These are phyloP conservation scores for Gossypium herbaceum DNA, from an alignment of 345 rosid species.

Conservation along the genomic window DNA sequence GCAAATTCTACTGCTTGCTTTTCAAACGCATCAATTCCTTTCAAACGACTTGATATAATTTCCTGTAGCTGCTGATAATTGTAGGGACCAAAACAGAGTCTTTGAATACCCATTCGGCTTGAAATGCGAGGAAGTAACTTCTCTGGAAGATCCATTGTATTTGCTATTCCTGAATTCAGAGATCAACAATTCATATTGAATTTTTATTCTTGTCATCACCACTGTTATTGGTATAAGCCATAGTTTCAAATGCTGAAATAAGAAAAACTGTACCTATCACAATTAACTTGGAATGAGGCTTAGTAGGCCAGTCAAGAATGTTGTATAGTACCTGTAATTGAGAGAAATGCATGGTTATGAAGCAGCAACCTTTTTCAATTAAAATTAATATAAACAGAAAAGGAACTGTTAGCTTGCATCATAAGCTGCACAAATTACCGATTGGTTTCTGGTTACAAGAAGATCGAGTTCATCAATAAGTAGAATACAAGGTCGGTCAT, in stretches of 20 bases:
- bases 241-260: background rate
- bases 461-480: constrained; percentile 98
- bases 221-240: background rate
- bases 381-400: background rate
- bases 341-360: constrained; percentile 2
- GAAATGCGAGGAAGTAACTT: constrained; percentile 96
- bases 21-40: constrained; percentile 81
- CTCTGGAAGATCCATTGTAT: constrained; percentile 99
- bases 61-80: constrained; percentile 90
- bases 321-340: constrained; percentile 66
- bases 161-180: constrained; percentile 70
- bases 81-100: constrained; percentile 95
- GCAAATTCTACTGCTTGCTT: constrained; percentile 93
- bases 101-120: constrained; percentile 92
- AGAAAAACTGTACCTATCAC: constrained; percentile 53
- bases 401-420: background rate
- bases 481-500: constrained; percentile 75
- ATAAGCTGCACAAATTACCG: constrained; percentile 42
- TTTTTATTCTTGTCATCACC: background rate
- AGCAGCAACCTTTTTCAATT: background rate
- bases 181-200: background rate
- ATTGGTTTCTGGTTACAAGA: constrained; percentile 89
- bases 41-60: constrained; percentile 75
- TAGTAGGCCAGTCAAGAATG: constrained; percentile 95
- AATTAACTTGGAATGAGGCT: constrained; percentile 72